Percentiles rank a stretch among this genome's conserved stretches.
Evolutionary conservation across 371 early-diverging fungal genomes (phyloP).

Genomic region (Lichtheimia hyalospora): DNA sequence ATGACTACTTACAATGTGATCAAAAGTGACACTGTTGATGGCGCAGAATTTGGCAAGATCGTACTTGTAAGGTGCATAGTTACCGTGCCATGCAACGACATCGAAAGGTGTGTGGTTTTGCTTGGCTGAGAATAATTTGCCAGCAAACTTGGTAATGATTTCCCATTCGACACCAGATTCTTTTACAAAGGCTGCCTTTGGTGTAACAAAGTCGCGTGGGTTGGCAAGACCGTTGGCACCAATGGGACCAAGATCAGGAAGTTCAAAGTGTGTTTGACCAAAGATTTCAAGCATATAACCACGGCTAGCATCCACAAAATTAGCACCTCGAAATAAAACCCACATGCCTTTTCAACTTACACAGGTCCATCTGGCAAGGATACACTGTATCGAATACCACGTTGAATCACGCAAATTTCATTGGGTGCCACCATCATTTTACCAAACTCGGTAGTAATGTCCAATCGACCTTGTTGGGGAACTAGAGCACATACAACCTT

Average conservation of each 20-base stretch:
- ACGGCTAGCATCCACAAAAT: slow-evolving; percentile 38
- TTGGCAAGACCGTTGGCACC: slow-evolving; percentile 96
- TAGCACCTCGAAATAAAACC: neutral
- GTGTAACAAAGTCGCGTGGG: slow-evolving; percentile 91
- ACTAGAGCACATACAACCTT: slow-evolving; percentile 43
- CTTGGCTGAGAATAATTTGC: slow-evolving; percentile 68
- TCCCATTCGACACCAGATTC: slow-evolving; percentile 55
- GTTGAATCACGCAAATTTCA: slow-evolving; percentile 93
- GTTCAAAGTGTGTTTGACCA: slow-evolving; percentile 82
- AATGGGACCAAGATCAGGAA: slow-evolving; percentile 96
- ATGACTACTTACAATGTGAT: slow-evolving; percentile 71
- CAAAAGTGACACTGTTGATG: slow-evolving; percentile 89
- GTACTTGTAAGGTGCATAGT: slow-evolving; percentile 96
- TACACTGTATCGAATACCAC: slow-evolving; percentile 88
- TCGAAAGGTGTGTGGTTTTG: slow-evolving; percentile 92
- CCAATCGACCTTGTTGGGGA: slow-evolving; percentile 90
- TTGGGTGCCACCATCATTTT: slow-evolving; percentile 80
- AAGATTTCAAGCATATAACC: slow-evolving; percentile 93
- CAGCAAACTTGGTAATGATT: slow-evolving; percentile 84
- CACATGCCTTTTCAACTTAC: slow-evolving; percentile 24
- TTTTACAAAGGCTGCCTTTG: slow-evolving; percentile 79
- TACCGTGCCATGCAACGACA: slow-evolving; percentile 98
- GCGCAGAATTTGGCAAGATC: slow-evolving; percentile 83
- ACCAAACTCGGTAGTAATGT: slow-evolving; percentile 94
- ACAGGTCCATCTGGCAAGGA: slow-evolving; percentile 78